These are phyloP conservation scores for Plasmodium gonderi DNA, from an alignment of 169 alveolate species.

Conservation along the genomic window DNA sequence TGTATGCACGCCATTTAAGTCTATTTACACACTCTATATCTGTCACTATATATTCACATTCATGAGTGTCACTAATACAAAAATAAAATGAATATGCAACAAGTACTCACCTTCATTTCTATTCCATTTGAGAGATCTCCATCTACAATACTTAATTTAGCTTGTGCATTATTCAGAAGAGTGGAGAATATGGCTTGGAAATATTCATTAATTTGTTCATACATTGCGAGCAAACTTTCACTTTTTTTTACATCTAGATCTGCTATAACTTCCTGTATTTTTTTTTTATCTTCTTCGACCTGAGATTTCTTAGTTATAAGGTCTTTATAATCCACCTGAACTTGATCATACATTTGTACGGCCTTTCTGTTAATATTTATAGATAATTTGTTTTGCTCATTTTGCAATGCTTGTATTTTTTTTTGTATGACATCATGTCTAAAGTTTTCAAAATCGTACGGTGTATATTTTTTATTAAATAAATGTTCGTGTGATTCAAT, in stretches of 20 bases:
- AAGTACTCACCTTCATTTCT: conserved; percentile 82
- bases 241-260: conserved; percentile 94
- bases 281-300: conserved; percentile 91
- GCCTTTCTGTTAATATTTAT: conserved; percentile 94
- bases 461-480: conserved; percentile 79
- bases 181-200: conserved; percentile 94
- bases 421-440: conserved; percentile 81
- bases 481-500: conserved; percentile 77
- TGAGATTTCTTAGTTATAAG: conserved; percentile 91
- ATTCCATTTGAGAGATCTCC: conserved; percentile 87
- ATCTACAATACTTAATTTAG: conserved; percentile 91
- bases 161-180: conserved; percentile 94
- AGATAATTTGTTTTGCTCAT: conserved; percentile 86
- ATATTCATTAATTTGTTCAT: conserved; percentile 91
- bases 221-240: conserved; percentile 91
- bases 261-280: conserved; percentile 93
- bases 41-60: too few species aligned
- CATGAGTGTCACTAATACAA: too few species aligned
- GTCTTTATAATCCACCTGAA: conserved; percentile 90
- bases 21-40: too few species aligned
- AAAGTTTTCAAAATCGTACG: conserved; percentile 81
- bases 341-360: conserved; percentile 93
- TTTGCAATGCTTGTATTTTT: conserved; percentile 86
- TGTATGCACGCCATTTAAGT: too few species aligned
- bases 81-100: too few species aligned